phyloP scores from a whole-genome alignment of 768 basidiomycete species.

The Wakefieldia striispora region DNA sequence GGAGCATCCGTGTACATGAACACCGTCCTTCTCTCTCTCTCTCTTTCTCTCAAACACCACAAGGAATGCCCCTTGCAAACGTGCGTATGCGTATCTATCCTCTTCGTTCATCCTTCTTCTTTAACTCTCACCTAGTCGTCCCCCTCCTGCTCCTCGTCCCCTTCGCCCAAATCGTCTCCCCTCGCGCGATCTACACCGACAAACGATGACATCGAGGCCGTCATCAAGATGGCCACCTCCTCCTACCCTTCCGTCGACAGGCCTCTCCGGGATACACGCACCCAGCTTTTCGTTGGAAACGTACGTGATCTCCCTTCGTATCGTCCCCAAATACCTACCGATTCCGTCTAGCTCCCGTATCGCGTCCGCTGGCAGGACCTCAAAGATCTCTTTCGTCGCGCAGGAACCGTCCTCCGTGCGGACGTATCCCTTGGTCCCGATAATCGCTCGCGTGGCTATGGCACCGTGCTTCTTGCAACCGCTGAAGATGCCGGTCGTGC shows the following conservation, averaged over 20 bases:
- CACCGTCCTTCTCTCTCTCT: slow-evolving; percentile 7
- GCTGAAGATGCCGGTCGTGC: slow-evolving; percentile 93
- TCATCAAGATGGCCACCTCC: slow-evolving; percentile 89
- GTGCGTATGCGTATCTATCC: slow-evolving; percentile 4
- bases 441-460: slow-evolving; percentile 90
- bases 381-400: slow-evolving; percentile 94
- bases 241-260: slow-evolving; percentile 52
- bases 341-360: slow-evolving; percentile 78
- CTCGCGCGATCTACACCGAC: slow-evolving; percentile 40
- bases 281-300: slow-evolving; percentile 96
- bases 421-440: slow-evolving; percentile 80
- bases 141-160: background rate
- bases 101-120: background rate
- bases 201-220: slow-evolving; percentile 87
- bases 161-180: slow-evolving; percentile 7
- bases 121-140: slow-evolving; percentile 13
- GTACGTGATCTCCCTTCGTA: slow-evolving; percentile 44
- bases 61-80: slow-evolving; percentile 16
- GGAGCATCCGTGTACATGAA: slow-evolving; percentile 33
- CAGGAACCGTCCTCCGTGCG: slow-evolving; percentile 84
- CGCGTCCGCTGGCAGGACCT: slow-evolving; percentile 99
- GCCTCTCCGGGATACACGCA: slow-evolving; percentile 77
- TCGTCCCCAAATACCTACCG: background rate
- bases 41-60: slow-evolving; percentile 3
- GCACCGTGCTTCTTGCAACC: slow-evolving; percentile 92